Base-by-base conservation (phyloP, 768 basidiomycete species). In the Tephrocybe sp. region DNA sequence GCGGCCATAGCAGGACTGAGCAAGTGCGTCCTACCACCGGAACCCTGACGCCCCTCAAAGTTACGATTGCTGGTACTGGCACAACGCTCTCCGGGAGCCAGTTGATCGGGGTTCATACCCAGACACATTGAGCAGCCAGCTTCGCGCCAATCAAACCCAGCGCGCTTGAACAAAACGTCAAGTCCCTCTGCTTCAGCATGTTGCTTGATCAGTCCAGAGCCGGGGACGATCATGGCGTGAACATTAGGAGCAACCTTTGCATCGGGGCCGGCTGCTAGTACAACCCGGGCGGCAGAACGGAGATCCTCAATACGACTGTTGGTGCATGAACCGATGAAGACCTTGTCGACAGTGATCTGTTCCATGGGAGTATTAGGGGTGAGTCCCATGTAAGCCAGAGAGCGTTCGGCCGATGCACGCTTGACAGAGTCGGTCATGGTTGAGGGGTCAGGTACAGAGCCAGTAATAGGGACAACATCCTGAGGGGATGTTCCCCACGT, bases 121-220 rank as follows among this genome's bases (percentile, higher is more conserved):
- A 95, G 68, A 69, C 92, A 95, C 92, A 95, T 95, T 13, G 92
- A 95, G 64, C 92, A 95, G 27, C 92, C 92, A 25, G 92, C 92
- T 68, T 95, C 92, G 44, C 92, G 80, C 92, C 92, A 94, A 61
- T 95, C 92, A 61, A 94, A 95, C 25, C 92, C 92, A 29, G 92
- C 92, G 37, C 87, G 85, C 64, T 84, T 89, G 75, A 95, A 91
- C 57, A 94, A 74, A 47, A 76, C 75, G 59, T 94, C 91, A 52
- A 95, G 73, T 21, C 91, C 91, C 61, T 95, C 92, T 16, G 83
- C 84, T 69, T 94, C 91, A 16, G 92, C 90, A 59, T 94, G 92
- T 59, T 89, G 82, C 62, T 93, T 94, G 65, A 95, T 82, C 42
- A 94, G 65, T 45, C 92, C 92, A 12, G 92, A 94, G 19, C 92